Conservation (phyloP, 495 filamentous ascomycete genomes). For the Xylaria palmicola region DNA sequence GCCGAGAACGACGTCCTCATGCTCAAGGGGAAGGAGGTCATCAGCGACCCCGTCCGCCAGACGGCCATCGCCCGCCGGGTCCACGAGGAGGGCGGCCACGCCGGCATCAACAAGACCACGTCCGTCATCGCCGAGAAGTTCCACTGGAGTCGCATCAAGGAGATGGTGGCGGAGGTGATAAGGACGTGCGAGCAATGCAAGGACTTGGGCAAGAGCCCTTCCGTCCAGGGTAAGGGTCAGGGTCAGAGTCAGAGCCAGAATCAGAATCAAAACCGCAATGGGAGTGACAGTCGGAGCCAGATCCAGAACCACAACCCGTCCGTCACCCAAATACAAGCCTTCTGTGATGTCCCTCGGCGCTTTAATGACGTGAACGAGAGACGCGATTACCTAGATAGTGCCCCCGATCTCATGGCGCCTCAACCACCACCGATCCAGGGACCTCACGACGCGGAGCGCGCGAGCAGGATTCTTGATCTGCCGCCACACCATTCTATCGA, state of each 20-base stretch:
- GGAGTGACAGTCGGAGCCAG: too few relatives aligned
- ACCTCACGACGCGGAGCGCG: conserved; percentile 19
- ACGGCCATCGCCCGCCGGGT: conserved; percentile 81
- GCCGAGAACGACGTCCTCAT: conserved; percentile 77
- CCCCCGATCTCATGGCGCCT: conserved; percentile 18
- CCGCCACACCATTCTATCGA: conserved; percentile 14
- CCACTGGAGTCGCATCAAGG: conserved; percentile 99
- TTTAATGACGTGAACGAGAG: conserved; percentile 24
- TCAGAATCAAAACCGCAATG: background rate
- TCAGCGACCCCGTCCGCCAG: conserved; percentile 86
- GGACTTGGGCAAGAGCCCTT: conserved; percentile 62
- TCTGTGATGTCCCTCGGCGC: conserved; percentile 8
- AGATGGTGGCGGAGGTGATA: conserved; percentile 93
- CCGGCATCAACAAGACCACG: conserved; percentile 97
- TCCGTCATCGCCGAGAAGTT: conserved; percentile 90
- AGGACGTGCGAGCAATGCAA: conserved; percentile 90
- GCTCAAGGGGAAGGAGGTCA: conserved; percentile 97
- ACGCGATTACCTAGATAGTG: background rate
- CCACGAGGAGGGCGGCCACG: conserved; percentile 72
- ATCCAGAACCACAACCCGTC: conserved; percentile 6
- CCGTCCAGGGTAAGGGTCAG: conserved; percentile 20
- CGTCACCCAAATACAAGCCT: background rate
- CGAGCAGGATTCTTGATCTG: conserved; percentile 28
- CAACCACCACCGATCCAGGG: conserved; percentile 20
- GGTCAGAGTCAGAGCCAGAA: background rate